Percentiles rank a stretch among this genome's conserved stretches.
These are phyloP conservation scores for Boletus barrowsii DNA, from an alignment of 768 basidiomycete species.

Conservation along the genomic window DNA sequence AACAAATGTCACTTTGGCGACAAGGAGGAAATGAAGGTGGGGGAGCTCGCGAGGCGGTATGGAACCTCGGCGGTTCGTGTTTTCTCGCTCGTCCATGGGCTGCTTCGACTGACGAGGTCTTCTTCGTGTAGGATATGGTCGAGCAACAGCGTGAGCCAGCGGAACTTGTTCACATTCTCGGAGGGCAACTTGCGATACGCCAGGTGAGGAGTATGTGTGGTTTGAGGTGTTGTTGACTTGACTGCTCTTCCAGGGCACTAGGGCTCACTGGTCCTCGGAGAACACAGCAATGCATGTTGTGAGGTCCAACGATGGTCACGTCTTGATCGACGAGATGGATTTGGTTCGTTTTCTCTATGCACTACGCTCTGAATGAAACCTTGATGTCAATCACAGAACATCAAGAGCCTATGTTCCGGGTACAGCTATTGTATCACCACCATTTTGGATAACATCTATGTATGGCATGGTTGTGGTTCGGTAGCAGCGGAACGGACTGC, in stretches of 20 bases:
- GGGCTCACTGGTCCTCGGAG: slow-evolving; percentile 72
- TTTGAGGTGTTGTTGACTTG: neutral
- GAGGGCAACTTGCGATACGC: slow-evolving; percentile 68
- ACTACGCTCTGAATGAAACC: neutral
- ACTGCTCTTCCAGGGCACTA: slow-evolving; percentile 49
- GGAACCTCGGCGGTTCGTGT: slow-evolving; percentile 57
- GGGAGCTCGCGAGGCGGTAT: slow-evolving; percentile 72
- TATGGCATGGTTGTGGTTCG: slow-evolving; percentile 82
- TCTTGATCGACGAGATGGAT: slow-evolving; percentile 71
- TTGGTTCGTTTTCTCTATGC: slow-evolving; percentile 41
- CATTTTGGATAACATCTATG: slow-evolving; percentile 65
- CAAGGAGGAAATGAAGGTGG: slow-evolving; percentile 61
- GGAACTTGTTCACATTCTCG: slow-evolving; percentile 61
- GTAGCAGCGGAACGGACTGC: slow-evolving; percentile 54
- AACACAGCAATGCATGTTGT: slow-evolving; percentile 83
- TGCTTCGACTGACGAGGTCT: too few relatives aligned
- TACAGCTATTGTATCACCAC: slow-evolving; percentile 77
- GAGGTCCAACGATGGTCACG: slow-evolving; percentile 45
- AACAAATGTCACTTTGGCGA: slow-evolving; percentile 50
- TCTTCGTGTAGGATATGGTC: slow-evolving; percentile 33
- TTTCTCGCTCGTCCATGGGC: neutral
- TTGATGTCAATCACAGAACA: slow-evolving; percentile 37
- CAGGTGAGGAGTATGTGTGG: slow-evolving; percentile 47
- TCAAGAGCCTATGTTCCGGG: slow-evolving; percentile 76
- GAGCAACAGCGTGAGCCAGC: slow-evolving; percentile 63